These are phyloP conservation scores for Penicillium malachiteum DNA, from an alignment of 495 filamentous ascomycete genomes.

Conservation along the genomic window DNA sequence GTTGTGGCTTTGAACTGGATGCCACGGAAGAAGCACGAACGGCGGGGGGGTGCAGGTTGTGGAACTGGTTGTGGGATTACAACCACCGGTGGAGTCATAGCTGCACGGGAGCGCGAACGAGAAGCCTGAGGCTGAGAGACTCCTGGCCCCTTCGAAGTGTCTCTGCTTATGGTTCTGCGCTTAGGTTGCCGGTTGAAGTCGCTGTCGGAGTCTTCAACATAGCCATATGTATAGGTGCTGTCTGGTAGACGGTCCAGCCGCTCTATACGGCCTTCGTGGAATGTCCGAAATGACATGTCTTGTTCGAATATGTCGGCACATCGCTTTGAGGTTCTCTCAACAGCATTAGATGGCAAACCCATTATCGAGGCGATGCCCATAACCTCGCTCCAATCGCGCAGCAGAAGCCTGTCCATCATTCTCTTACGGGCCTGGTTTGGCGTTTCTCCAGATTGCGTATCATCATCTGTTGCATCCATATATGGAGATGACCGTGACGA, in stretches of 20 bases:
- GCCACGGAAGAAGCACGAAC: neutral
- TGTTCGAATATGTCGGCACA: conserved; percentile 71
- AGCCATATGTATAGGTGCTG: conserved; percentile 26
- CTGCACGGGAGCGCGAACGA: neutral
- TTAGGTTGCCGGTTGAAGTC: neutral
- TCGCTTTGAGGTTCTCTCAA: conserved; percentile 64
- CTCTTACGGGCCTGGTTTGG: neutral
- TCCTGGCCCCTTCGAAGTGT: neutral
- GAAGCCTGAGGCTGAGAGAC: neutral
- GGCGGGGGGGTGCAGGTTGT: neutral
- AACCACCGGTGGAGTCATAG: neutral
- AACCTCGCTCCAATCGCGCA: conserved; percentile 80
- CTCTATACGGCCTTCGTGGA: conserved; percentile 43
- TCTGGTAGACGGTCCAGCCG: conserved; percentile 20
- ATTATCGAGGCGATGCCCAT: conserved; percentile 69
- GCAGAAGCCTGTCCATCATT: conserved; percentile 27
- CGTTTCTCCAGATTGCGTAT: neutral
- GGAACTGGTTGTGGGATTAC: neutral
- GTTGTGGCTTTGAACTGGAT: neutral
- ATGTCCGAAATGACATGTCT: conserved; percentile 57
- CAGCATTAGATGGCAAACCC: conserved; percentile 59
- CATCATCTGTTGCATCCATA: conserved; percentile 4
- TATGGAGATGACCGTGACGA: conserved; percentile 5
- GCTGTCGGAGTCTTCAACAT: conserved; percentile 17
- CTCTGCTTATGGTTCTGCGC: neutral